These are phyloP conservation scores for Volvox reticuliferus DNA, from an alignment of 139 green algal genomes.

Conservation along the genomic window DNA sequence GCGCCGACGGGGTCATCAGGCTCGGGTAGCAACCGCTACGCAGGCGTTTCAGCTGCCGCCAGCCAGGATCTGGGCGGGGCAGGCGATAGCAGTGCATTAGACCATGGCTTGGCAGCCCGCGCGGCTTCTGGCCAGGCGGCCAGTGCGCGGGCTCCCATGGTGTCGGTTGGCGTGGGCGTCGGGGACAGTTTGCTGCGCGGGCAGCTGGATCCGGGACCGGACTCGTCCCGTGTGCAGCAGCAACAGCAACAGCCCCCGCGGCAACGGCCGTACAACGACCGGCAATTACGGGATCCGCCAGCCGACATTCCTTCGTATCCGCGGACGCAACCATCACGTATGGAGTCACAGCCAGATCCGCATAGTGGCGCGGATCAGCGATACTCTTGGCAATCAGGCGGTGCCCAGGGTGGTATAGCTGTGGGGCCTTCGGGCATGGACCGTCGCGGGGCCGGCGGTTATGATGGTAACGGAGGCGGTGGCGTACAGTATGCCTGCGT, in stretches of 20 bases:
- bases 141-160: conserved; percentile 25
- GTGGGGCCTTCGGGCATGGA: conserved; percentile 1
- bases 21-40: conserved; percentile 31
- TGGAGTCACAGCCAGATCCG: not conserved
- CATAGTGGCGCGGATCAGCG: conserved; percentile 17
- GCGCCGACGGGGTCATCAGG: not conserved
- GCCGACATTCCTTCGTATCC: not conserved
- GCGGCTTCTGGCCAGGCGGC: not conserved
- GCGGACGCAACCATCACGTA: not conserved
- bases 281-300: not conserved
- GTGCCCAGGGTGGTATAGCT: not conserved
- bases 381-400: conserved; percentile 18
- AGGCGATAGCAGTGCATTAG: conserved; percentile 32
- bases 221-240: not conserved
- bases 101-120: not conserved
- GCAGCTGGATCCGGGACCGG: not conserved
- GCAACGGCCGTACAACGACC: conserved; percentile 27
- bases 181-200: conserved; percentile 53
- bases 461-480: conserved; percentile 4
- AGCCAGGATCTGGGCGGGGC: conserved; percentile 1
- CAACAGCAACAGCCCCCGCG: not conserved
- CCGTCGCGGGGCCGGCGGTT: not conserved
- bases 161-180: conserved; percentile 53
- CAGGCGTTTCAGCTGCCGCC: not conserved
- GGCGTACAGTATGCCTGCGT: not conserved